These are phyloP conservation scores for Pisolithus albus DNA, from an alignment of 768 basidiomycete genomes.

Conservation along the genomic window DNA sequence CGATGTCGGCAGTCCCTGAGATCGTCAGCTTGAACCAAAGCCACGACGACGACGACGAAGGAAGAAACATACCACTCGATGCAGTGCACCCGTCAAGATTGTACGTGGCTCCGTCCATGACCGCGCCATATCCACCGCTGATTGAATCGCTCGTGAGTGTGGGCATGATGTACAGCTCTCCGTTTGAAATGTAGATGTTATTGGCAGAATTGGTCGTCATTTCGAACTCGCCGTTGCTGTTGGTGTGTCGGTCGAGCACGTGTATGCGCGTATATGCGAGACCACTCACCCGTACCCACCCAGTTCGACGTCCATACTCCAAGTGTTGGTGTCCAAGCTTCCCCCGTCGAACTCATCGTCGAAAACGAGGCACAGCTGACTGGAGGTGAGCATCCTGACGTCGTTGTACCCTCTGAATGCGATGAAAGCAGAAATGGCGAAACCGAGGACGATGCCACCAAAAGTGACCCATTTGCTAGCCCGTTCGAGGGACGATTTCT, in stretches of 20 bases:
- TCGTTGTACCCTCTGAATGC: conserved; percentile 40
- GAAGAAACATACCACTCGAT: not conserved
- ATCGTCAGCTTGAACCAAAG: not conserved
- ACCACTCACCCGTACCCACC: conserved; percentile 43
- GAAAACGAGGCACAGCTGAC: conserved; percentile 39
- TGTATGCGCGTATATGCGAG: not conserved
- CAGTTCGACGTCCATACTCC: conserved; percentile 46
- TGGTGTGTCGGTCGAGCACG: conserved; percentile 5
- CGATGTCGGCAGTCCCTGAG: conserved; percentile 12
- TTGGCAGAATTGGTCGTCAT: conserved; percentile 39
- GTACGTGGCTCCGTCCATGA: conserved; percentile 36
- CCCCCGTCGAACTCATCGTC: conserved; percentile 40
- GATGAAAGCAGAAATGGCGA: conserved; percentile 35
- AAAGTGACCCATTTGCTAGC: conserved; percentile 47
- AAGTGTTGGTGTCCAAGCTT: conserved; percentile 37
- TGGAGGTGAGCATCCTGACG: conserved; percentile 30
- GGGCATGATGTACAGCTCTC: conserved; percentile 51
- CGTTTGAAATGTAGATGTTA: conserved; percentile 42
- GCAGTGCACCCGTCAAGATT: conserved; percentile 33
- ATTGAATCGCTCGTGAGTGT: conserved; percentile 50
- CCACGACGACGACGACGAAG: not conserved
- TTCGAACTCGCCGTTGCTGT: conserved; percentile 47
- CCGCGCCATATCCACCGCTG: conserved; percentile 25
- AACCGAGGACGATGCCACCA: conserved; percentile 34
- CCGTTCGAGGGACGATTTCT: conserved; percentile 21